These are phyloP conservation scores for Colletotrichum viniferum DNA, from an alignment of 2,329 filamentous ascomycete genomes.

Conservation along the genomic window DNA sequence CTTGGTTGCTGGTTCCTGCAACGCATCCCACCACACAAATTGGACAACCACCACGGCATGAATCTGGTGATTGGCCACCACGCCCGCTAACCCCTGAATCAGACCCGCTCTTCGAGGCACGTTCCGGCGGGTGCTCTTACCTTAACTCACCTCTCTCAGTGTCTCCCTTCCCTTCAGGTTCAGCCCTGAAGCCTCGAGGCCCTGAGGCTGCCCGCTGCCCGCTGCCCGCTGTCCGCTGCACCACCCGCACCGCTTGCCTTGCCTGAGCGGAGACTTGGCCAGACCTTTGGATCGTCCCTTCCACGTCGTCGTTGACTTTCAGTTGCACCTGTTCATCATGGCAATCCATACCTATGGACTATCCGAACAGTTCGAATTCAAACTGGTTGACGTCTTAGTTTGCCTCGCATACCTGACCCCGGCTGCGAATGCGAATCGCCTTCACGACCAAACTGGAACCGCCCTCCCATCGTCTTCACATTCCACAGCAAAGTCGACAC, in stretches of 20 bases:
- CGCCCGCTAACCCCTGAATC: background rate
- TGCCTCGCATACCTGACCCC: background rate
- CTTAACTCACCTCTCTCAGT: background rate
- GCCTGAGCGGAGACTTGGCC: slow-evolving; percentile 1
- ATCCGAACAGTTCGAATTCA: background rate
- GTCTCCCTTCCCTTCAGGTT: background rate
- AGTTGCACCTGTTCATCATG: background rate
- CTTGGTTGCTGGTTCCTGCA: background rate
- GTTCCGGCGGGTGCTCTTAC: background rate
- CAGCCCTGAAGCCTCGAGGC: slow-evolving; percentile 1
- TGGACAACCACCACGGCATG: background rate
- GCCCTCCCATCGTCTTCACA: background rate
- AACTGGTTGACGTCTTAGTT: background rate
- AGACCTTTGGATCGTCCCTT: background rate
- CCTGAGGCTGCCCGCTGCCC: background rate
- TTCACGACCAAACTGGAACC: background rate
- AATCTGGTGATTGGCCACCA: background rate
- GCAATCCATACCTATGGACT: background rate
- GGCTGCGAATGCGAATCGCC: background rate
- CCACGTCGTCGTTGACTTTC: background rate
- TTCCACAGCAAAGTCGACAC: background rate
- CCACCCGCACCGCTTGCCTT: background rate
- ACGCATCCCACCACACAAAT: background rate
- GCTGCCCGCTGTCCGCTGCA: too few relatives aligned
- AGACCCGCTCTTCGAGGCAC: background rate